A percentile compares a stretch with the other conserved stretches of the same genome.
Evolutionary conservation across 305 asterid genomes (phyloP).

Genomic region (Plantago coronopus): DNA sequence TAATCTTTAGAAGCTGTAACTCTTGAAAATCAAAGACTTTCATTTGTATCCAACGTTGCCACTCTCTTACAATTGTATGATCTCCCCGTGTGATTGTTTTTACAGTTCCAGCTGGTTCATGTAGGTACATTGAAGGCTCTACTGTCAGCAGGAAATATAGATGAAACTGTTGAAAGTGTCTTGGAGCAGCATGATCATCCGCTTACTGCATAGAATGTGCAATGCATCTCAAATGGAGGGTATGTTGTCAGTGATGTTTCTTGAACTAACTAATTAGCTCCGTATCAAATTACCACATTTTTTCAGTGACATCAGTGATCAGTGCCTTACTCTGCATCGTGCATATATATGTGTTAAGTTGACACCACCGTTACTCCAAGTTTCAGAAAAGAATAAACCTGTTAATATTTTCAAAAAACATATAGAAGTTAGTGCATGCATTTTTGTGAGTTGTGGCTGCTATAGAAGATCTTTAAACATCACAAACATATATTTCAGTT

Average conservation of each 20-base stretch:
- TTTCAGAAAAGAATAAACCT: neutral
- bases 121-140: constrained; percentile 63
- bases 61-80: constrained; percentile 13
- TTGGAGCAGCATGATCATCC: constrained; percentile 62
- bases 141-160: constrained; percentile 36
- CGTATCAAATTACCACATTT: neutral
- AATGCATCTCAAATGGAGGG: constrained; percentile 51
- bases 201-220: constrained; percentile 70
- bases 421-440: too few species aligned
- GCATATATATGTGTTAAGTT: too few species aligned
- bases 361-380: neutral
- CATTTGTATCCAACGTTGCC: constrained; percentile 10
- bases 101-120: constrained; percentile 21
- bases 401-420: too few species aligned
- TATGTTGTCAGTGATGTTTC: constrained; percentile 30
- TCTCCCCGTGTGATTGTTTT: constrained; percentile 4
- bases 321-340: too few species aligned
- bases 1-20: constrained; percentile 10
- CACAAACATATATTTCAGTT: constrained; percentile 2
- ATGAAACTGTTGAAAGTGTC: constrained; percentile 56
- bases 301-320: too few species aligned
- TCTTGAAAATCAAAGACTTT: constrained; percentile 10
- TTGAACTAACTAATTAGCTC: constrained; percentile 6
- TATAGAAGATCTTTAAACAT: constrained; percentile 1
- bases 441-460: constrained; percentile 10